phyloP scores from a whole-genome alignment of 768 basidiomycete species.

The Favolaschia claudopus region DNA sequence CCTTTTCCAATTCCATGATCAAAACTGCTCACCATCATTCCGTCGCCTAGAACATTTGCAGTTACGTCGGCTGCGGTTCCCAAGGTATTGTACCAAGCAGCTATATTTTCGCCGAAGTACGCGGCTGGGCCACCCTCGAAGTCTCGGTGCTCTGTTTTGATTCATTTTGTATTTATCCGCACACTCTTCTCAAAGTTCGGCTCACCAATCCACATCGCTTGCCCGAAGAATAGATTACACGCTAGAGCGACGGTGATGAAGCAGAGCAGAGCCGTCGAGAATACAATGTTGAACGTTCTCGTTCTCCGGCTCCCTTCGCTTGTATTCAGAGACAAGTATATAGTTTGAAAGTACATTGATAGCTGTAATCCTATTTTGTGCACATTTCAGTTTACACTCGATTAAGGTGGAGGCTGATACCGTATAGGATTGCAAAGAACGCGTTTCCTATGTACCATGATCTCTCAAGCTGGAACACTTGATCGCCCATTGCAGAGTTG shows the following conservation, averaged over 20 bases:
- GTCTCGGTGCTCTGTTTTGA: constrained; percentile 18
- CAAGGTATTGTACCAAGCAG: constrained; percentile 40
- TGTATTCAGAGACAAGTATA: constrained; percentile 17
- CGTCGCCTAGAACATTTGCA: constrained; percentile 43
- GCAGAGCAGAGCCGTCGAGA: constrained; percentile 30
- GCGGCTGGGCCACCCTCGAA: constrained; percentile 40
- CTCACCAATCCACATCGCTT: constrained; percentile 49
- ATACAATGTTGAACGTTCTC: constrained; percentile 25
- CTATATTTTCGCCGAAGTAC: constrained; percentile 33
- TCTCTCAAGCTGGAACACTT: constrained; percentile 22
- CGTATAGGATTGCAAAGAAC: constrained; percentile 31
- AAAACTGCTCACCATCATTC: constrained; percentile 39
- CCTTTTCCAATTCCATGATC: background rate
- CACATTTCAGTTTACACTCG: background rate
- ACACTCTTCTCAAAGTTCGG: no score
- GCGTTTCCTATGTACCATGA: constrained; percentile 33
- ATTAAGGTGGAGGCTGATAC: constrained; percentile 4
- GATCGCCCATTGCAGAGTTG: constrained; percentile 16
- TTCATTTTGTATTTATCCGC: no score
- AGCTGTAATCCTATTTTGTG: constrained; percentile 29
- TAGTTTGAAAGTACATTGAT: constrained; percentile 28
- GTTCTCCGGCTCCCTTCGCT: background rate
- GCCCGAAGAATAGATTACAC: constrained; percentile 29
- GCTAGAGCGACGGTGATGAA: constrained; percentile 41
- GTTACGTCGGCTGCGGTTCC: constrained; percentile 31